Evolutionary conservation across 805 yeast species (phyloP).

Genomic region (Saccharomyces eubayanus): DNA sequence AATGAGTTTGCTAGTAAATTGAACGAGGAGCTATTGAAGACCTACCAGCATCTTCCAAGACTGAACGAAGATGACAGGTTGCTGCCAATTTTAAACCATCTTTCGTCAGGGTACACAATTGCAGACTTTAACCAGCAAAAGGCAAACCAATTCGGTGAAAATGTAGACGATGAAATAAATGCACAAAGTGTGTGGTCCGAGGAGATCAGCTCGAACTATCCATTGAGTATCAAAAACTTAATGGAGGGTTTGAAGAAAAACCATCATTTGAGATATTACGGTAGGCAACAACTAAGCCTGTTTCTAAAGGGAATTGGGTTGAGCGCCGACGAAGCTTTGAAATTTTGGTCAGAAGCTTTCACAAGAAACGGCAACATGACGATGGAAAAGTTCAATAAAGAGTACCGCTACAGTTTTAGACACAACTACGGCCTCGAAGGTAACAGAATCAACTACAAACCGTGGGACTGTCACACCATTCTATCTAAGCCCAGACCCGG

Average conservation of each 20-base stretch:
- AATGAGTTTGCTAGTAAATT: slow-evolving; percentile 57
- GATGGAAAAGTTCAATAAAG: slow-evolving; percentile 73
- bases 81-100: slow-evolving; percentile 71
- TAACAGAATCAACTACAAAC: slow-evolving; percentile 72
- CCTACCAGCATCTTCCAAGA: slow-evolving; percentile 72
- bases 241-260: slow-evolving; percentile 50
- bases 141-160: slow-evolving; percentile 22
- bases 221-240: slow-evolving; percentile 68
- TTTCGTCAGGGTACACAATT: slow-evolving; percentile 64
- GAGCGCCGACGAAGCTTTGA: slow-evolving; percentile 75
- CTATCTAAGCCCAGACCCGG: slow-evolving; percentile 62
- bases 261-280: slow-evolving; percentile 73
- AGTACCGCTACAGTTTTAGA: slow-evolving; percentile 79
- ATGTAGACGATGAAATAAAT: slow-evolving; percentile 43
- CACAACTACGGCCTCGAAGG: slow-evolving; percentile 93
- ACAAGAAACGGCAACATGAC: slow-evolving; percentile 46
- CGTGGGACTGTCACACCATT: slow-evolving; percentile 78
- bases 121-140: slow-evolving; percentile 38
- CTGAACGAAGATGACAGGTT: slow-evolving; percentile 88
- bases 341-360: slow-evolving; percentile 75
- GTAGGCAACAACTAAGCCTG: slow-evolving; percentile 76
- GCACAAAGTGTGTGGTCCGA: slow-evolving; percentile 51
- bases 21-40: slow-evolving; percentile 44
- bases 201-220: slow-evolving; percentile 57
- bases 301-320: slow-evolving; percentile 89